These are phyloP conservation scores for Apiotrichum laibachii DNA, from an alignment of 1,284 basidiomycete genomes.

Conservation along the genomic window DNA sequence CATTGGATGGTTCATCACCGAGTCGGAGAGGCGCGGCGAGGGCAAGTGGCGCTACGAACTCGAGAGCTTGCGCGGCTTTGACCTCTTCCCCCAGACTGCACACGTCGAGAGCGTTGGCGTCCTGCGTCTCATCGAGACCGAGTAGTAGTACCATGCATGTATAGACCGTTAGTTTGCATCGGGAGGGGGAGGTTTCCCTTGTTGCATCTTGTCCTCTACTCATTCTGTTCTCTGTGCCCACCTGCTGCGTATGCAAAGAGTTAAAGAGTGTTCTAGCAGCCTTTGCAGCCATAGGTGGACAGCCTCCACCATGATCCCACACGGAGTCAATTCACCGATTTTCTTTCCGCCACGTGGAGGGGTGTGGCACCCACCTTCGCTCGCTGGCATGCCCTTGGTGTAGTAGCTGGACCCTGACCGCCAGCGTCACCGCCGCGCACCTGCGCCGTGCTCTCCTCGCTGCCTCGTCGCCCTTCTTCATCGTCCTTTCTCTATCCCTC, in stretches of 20 bases:
- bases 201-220: no score
- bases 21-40: constrained; percentile 23
- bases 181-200: no score
- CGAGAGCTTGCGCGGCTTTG: constrained; percentile 79
- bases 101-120: constrained; percentile 59
- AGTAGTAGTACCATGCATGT: constrained; percentile 8
- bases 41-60: constrained; percentile 53
- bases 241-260: no score
- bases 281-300: not conserved
- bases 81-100: constrained; percentile 71
- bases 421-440: constrained; percentile 8
- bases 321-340: not conserved
- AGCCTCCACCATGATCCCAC: no score
- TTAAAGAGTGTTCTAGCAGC: not conserved
- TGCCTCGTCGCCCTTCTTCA: not conserved
- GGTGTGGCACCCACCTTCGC: constrained; percentile 3
- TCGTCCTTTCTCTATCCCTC: not conserved
- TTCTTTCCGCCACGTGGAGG: constrained; percentile 6
- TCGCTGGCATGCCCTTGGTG: not conserved
- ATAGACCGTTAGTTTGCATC: not conserved
- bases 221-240: no score
- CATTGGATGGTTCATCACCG: constrained; percentile 23
- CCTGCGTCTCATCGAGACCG: constrained; percentile 53
- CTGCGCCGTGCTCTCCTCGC: not conserved
- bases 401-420: constrained; percentile 1